Evolutionary conservation across 1,284 basidiomycete species (phyloP).

Genomic region (Ganoderma sinense): DNA sequence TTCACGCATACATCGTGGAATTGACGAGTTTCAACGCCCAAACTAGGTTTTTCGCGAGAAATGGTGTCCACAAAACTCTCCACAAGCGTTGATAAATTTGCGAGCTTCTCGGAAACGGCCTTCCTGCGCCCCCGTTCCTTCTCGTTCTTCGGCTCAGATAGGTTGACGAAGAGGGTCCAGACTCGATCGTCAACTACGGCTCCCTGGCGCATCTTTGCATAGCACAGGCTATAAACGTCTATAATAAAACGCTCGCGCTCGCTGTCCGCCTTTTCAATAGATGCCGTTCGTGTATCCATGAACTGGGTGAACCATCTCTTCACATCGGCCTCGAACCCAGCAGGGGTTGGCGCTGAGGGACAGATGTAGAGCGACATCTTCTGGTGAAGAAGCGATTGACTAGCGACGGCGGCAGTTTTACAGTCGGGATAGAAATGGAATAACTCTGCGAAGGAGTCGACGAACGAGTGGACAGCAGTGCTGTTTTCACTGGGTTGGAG

Average conservation of each 20-base stretch:
- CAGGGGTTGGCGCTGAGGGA: too few relatives aligned
- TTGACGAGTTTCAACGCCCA: neutral
- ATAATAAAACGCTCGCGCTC: neutral
- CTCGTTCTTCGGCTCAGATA: neutral
- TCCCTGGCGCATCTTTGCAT: neutral
- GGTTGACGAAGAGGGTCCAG: neutral
- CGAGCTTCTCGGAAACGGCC: neutral
- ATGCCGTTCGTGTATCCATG: too few relatives aligned
- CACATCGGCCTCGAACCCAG: neutral
- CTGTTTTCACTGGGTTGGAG: too few relatives aligned
- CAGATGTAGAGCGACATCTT: too few relatives aligned
- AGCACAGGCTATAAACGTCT: neutral
- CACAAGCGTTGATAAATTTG: neutral
- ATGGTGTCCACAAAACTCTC: neutral
- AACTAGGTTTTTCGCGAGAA: neutral
- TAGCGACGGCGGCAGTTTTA: too few relatives aligned
- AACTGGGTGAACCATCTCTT: neutral
- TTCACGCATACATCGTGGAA: neutral
- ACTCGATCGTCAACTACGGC: too few relatives aligned
- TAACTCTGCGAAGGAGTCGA: too few relatives aligned
- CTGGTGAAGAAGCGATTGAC: too few relatives aligned
- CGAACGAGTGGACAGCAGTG: too few relatives aligned
- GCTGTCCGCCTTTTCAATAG: too few relatives aligned
- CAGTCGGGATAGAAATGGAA: too few relatives aligned
- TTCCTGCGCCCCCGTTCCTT: neutral